Percentiles rank a stretch among this genome's conserved stretches.
Conservation (phyloP, 192 early-diverging fungal species). For the Backusella parvicylindrica region DNA sequence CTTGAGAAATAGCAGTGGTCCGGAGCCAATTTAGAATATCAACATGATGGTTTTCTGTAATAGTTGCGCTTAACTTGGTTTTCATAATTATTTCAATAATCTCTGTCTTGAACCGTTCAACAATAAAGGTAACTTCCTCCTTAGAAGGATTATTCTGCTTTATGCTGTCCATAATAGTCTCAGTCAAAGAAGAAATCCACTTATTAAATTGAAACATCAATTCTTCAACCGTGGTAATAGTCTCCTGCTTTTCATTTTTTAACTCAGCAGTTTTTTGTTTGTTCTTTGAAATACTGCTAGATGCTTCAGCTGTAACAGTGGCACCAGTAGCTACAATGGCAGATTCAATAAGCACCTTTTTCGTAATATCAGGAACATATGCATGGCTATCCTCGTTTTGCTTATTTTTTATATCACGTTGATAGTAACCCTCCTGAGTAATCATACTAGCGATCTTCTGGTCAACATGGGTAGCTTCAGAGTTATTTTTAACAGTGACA, state of each 20-base stretch:
- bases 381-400: conserved; percentile 1
- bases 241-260: neutral
- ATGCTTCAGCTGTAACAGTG: neutral
- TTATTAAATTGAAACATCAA: neutral
- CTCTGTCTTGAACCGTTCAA: neutral
- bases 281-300: neutral
- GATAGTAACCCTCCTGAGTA: neutral
- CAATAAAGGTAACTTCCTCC: neutral
- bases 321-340: conserved; percentile 7
- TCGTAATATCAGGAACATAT: too few relatives aligned
- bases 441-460: neutral
- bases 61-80: neutral
- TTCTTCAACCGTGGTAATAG: neutral
- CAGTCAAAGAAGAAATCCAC: conserved; percentile 2
- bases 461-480: neutral
- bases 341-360: neutral
- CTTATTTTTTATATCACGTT: too few relatives aligned
- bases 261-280: neutral
- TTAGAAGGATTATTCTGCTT: neutral
- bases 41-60: neutral
- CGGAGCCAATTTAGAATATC: conserved; percentile 10
- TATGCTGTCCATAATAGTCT: neutral
- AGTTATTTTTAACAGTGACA: neutral
- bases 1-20: conserved; percentile 10
- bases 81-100: conserved; percentile 1